Evolutionary conservation across 306 rosid genomes (phyloP).

Genomic region (Parietaria judaica): DNA sequence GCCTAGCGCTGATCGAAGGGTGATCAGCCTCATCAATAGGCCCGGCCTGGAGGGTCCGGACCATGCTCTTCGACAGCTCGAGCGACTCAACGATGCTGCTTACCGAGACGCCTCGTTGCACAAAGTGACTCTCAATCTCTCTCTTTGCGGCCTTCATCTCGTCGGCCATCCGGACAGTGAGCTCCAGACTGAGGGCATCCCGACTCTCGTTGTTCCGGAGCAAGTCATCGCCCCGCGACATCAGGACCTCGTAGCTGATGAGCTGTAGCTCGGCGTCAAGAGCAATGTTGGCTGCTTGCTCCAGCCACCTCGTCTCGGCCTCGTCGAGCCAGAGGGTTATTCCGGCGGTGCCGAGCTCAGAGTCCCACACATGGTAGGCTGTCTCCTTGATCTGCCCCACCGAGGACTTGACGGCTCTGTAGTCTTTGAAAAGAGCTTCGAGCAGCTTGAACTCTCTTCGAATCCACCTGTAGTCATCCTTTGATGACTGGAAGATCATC

Average conservation of each 20-base stretch:
- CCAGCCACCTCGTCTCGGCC: neutral
- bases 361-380: neutral
- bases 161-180: neutral
- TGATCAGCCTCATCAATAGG: neutral
- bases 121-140: neutral
- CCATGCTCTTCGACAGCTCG: slow-evolving; percentile 4
- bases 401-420: neutral
- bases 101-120: neutral
- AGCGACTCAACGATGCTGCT: neutral
- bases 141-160: neutral
- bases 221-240: neutral
- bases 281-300: neutral
- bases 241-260: neutral
- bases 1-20: neutral
- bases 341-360: neutral
- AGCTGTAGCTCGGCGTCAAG: neutral
- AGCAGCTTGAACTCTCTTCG: neutral
- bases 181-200: neutral
- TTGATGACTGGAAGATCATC: neutral
- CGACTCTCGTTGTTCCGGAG: neutral
- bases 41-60: slow-evolving; percentile 8
- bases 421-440: neutral
- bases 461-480: neutral
- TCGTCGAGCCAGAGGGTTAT: slow-evolving; percentile 2
- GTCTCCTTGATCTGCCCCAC: neutral